A percentile compares a stretch with the other conserved stretches of the same genome.
Evolutionary conservation across 192 early-diverging fungal species (phyloP).

Genomic region (Coemansia sp.): DNA sequence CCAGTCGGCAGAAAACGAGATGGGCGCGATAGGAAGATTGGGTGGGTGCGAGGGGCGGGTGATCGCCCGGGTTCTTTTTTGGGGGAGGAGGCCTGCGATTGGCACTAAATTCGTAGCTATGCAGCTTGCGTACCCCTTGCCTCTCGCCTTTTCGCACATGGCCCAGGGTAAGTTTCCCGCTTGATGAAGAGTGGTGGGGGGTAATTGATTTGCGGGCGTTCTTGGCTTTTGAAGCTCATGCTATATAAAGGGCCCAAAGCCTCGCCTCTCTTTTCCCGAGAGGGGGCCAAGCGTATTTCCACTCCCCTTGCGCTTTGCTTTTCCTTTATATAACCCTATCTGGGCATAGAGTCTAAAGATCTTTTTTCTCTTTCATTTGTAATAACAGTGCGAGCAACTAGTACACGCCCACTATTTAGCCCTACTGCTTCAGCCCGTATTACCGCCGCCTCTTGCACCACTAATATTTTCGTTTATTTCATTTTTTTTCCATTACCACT

Average conservation of each 20-base stretch:
- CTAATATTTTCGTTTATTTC: neutral
- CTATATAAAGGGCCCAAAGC: neutral
- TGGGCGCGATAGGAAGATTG: constrained; percentile 2
- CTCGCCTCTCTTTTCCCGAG: neutral
- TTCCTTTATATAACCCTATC: neutral
- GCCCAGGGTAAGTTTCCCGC: neutral
- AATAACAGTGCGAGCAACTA: neutral
- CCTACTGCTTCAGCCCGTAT: constrained; percentile 1
- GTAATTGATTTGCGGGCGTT: neutral
- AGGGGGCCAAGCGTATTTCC: constrained; percentile 5
- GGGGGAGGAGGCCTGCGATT: neutral
- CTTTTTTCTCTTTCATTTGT: neutral
- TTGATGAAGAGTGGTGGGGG: neutral
- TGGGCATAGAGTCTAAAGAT: neutral
- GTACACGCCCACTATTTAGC: neutral
- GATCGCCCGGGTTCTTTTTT: neutral
- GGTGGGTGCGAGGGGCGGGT: constrained; percentile 3
- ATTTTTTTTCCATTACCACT: neutral
- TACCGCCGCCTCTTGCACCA: neutral
- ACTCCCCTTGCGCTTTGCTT: neutral
- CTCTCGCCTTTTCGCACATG: neutral
- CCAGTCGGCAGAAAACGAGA: neutral
- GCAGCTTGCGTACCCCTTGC: neutral
- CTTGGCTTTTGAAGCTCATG: neutral
- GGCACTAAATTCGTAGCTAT: neutral